Evolutionary conservation across 2,329 filamentous ascomycete species (phyloP), one percentile per base, ranked within the genome.

Genomic region (Conoideocrella luteorostrata): DNA sequence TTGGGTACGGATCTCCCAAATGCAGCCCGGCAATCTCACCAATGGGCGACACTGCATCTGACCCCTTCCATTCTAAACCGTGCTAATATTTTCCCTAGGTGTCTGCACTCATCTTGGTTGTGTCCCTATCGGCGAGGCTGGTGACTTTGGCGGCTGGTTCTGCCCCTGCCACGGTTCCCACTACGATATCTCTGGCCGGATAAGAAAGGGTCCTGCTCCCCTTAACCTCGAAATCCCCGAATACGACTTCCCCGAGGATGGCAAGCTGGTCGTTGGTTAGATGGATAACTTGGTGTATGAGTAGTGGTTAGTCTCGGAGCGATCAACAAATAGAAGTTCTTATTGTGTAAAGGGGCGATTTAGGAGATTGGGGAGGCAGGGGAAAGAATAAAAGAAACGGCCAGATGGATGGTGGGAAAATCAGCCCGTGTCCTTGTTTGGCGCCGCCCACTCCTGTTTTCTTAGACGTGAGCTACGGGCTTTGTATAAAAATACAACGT

Each of bases 151-250:
- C 67, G 93, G 93, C 65, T 98, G 93, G 93, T 98, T 98, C 86
- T 98, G 93, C 78, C 93, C 93, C 55, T 98, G 93, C 86, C 93
- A 98, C 81, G 93, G 93, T 70, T 96, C 90, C 58, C 93, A 98
- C 79, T 98, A 98, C 82, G 93, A 98, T 69, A 97, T 98, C 69
- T 97, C 90, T 53, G 93, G 93, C 68, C 89, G 93, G 72, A 88
- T 95, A 80, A 84, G 93, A 77, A 96, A 88, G 80, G 93, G 93
- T 55, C 93, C 93, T 52, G 93, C 93, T 50, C 93, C 93, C 55
- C 81, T 98, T 63, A 98, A 98, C 79, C 82, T 98, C 65, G 93
- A 97, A 76, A 82, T 97, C 56, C 93, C 91, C 55, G 67, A 71
- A 61, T 95, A 96, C 77, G 88, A 87, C 61, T 97, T 98, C 81